Evolutionary conservation across 495 filamentous ascomycete species (phyloP), one percentile per base, ranked within the genome.

Genomic region (Talaromyces liani): DNA sequence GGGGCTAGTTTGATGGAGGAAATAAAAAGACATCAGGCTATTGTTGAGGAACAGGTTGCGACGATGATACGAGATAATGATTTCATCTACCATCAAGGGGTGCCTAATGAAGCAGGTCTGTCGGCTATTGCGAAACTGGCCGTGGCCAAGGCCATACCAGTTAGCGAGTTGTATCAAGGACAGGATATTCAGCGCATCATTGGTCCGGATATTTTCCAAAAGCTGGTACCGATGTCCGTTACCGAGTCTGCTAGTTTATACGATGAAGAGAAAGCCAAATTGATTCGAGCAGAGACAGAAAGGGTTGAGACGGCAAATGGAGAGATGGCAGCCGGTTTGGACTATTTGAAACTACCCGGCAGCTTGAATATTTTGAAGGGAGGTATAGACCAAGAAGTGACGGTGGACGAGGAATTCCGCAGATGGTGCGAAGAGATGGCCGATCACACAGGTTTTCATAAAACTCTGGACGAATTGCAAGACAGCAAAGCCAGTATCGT

Each of bases 111-210:
- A 72, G 89, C 91, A 12, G 85, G 84, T 51, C 80, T 98, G 14
- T 79, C 89, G 7, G 80, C 88, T 16, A 89, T 98, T 59, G 85
- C 93, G 3, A 98, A 98, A 72, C 82, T 98, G 9, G 91, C 93
- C 31, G 94, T 95, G 1, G 93, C 95, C n/a, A 98, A 98, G 74
- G 91, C 95, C 16, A 98, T 98, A 60, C 92, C 95, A 0, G 94
- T 98, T 45, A 93, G 91, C 73, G 94, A 98, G 72, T 80, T 98
- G 2, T 98, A 98, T 68, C 91, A 94, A 65, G 93, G 93, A 24
- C 93, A 97, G 72, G 94, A 98, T 77, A 97, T 98, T 49, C 91
- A 95, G 71, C 82, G 91, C 9, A 98, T 98, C 54, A 98, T 96
- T 58, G 94, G 94, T 0, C 94, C 93, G 1, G 95, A 98, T 76